Conservation (phyloP, 2,329 filamentous ascomycete species). For the Cordyceps militaris region DNA sequence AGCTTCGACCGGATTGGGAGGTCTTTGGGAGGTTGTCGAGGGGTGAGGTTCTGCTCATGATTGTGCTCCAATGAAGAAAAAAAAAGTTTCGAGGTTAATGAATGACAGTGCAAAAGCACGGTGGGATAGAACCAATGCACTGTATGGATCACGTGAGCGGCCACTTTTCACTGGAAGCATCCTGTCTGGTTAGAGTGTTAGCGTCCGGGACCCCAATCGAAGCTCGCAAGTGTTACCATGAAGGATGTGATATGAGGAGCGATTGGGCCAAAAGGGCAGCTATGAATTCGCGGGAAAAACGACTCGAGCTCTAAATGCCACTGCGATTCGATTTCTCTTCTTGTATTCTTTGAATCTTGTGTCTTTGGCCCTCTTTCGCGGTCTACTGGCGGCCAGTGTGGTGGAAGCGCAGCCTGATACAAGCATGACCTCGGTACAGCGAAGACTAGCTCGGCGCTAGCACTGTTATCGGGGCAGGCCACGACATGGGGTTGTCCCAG, state of each 20-base stretch:
- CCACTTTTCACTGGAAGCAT: neutral
- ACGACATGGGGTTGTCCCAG: slow-evolving; percentile 3
- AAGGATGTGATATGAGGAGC: neutral
- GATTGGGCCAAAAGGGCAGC: neutral
- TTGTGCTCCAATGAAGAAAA: neutral
- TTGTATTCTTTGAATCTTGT: neutral
- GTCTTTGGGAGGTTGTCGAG: neutral
- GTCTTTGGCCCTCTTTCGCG: neutral
- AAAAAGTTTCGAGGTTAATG: slow-evolving; percentile 14
- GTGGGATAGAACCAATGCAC: neutral
- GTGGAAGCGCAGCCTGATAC: slow-evolving; percentile 4
- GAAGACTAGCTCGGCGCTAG: slow-evolving; percentile 10
- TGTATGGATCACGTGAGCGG: slow-evolving; percentile 5
- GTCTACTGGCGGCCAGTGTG: neutral
- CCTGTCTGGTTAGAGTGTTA: slow-evolving; percentile 3
- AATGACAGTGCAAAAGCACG: slow-evolving; percentile 10
- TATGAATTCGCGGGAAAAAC: neutral
- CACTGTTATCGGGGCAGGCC: slow-evolving; percentile 4
- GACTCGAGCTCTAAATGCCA: no score
- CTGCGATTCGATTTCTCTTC: no score
- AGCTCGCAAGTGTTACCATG: neutral
- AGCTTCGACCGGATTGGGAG: neutral
- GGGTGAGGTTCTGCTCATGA: slow-evolving; percentile 3
- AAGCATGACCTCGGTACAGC: slow-evolving; percentile 3
- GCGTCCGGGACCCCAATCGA: neutral